Evolutionary conservation across 2,329 filamentous ascomycete species (phyloP), one percentile per base, ranked within the genome.

Genomic region (Diaporthe citrichinensis): DNA sequence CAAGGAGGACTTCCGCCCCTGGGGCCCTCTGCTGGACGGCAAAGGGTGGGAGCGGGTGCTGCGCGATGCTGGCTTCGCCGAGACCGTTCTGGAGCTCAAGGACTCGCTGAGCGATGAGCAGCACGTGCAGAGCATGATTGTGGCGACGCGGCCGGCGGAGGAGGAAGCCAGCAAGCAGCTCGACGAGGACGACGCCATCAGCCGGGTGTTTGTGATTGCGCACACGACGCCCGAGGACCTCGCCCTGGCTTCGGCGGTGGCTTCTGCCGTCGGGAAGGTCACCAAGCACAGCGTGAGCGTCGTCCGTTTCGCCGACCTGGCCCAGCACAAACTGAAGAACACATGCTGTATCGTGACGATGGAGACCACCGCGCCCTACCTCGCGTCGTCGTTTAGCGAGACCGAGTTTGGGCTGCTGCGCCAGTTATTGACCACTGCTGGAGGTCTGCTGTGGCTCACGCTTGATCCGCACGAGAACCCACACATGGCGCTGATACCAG

Each of bases 381-480:
- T 81, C 23, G 17, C 72, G 12, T 68, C 73, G 44, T 74, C 78
- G 17, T 78, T 80, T 36, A 79, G 77, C 12, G 77, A 79, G 7
- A 69, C 75, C 23, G 79, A 80, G 71, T 82, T 81, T 75, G 78
- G 77, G 9, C 77, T 72, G 25, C 76, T 83, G 59, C 79, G 79
- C 14, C 78, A 80, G 14, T 59, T 83, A 20, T 75, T 84, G 44
- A 76, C 80, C 15, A 80, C 75, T 10, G 79, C 77, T 76, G 77
- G 77, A 69, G 76, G 77, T 0, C 71, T 84, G 15, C 76, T 85
- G 10, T 85, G 84, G 84, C 75, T 85, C 31, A 84, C 83, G 3
- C 78, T 77, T 2, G 81, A 82, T 51, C 75, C 79, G 0, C 76
- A 78, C 41, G 59, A 78, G 20, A 74, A 80, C 7, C 84, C 84